Evolutionary conservation across 2,329 filamentous ascomycete genomes (phyloP).

Genomic region (Alternaria gansuensis): DNA sequence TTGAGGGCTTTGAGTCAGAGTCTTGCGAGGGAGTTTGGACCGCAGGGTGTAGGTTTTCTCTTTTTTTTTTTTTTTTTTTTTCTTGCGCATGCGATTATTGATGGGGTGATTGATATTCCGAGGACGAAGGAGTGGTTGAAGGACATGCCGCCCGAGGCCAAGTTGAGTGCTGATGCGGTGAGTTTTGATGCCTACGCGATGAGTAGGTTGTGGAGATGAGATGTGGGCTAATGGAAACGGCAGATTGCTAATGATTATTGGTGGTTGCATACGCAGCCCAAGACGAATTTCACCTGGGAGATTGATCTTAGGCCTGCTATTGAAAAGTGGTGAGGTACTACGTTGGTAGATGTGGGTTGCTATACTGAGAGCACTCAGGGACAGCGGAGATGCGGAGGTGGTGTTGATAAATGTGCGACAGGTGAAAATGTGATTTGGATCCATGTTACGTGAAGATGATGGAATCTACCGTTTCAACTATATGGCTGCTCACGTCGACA

Average conservation of each 20-base stretch:
- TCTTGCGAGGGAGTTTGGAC: constrained; percentile 83
- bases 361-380: constrained; percentile 6
- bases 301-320: constrained; percentile 81
- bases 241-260: constrained; percentile 90
- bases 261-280: constrained; percentile 81
- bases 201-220: not conserved
- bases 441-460: not conserved
- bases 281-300: constrained; percentile 82
- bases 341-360: not conserved
- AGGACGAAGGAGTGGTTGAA: constrained; percentile 69
- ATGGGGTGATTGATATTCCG: constrained; percentile 85
- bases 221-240: constrained; percentile 5
- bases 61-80: no score
- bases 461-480: not conserved
- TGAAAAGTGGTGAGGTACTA: constrained; percentile 76
- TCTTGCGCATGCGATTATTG: constrained; percentile 76
- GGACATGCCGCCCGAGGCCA: constrained; percentile 67
- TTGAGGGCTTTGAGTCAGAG: constrained; percentile 76
- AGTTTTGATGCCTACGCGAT: constrained; percentile 43
- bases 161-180: constrained; percentile 78
- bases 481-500: not conserved
- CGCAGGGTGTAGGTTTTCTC: constrained; percentile 64
- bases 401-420: not conserved
- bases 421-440: no score
- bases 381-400: not conserved